Conservation (phyloP, 345 rosid genomes). For the Turritis glabra region DNA sequence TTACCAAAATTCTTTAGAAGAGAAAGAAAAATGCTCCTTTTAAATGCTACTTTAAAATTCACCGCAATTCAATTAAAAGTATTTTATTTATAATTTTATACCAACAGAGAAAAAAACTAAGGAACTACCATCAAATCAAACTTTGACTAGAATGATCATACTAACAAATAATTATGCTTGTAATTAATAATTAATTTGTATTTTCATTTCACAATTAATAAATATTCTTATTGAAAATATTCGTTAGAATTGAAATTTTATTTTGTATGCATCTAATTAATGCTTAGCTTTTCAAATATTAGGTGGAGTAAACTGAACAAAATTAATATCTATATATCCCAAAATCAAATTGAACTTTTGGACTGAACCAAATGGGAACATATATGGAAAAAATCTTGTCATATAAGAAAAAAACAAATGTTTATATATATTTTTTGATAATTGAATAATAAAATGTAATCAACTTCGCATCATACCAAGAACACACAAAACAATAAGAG, state of each 20-base stretch:
- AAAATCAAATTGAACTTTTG: not conserved
- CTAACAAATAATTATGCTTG: not conserved
- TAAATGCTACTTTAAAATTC: slow-evolving; percentile 11
- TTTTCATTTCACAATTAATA: not conserved
- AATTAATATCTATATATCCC: not conserved
- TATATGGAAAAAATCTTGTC: not conserved
- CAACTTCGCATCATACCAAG: slow-evolving; percentile 5
- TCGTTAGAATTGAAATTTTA: too few relatives aligned
- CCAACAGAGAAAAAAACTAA: not conserved
- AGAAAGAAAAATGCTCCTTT: not conserved
- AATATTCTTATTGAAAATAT: not conserved
- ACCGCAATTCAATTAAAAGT: not conserved
- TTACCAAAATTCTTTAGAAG: slow-evolving; percentile 15
- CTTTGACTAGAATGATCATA: not conserved
- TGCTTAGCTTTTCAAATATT: not conserved
- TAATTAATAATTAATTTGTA: not conserved
- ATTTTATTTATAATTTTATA: not conserved
- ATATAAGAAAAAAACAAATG: not conserved
- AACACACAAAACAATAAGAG: not conserved
- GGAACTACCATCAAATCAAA: not conserved
- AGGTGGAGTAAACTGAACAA: not conserved
- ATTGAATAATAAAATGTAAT: not conserved
- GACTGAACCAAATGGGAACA: not conserved
- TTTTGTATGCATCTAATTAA: not conserved
- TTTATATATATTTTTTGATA: not conserved